Evolutionary conservation across 2,329 filamentous ascomycete genomes (phyloP).

Genomic region (Colletotrichum trifolii): DNA sequence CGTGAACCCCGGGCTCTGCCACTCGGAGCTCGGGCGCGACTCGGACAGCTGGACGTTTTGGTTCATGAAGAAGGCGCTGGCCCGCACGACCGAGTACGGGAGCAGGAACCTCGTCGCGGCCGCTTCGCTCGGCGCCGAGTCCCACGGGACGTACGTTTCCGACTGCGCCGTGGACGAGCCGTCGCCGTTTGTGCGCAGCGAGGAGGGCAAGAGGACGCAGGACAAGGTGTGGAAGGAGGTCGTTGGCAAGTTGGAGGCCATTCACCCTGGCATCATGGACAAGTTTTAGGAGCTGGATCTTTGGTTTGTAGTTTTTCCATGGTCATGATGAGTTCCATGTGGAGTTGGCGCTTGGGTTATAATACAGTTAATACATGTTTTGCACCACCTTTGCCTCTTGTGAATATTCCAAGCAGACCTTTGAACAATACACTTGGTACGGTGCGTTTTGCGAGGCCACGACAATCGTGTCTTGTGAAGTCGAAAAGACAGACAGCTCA

Average conservation of each 20-base stretch:
- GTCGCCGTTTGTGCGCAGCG: slow-evolving; percentile 50
- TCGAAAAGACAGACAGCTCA: no score
- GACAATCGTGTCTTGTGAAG: no score
- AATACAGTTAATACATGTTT: no score
- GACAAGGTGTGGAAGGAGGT: slow-evolving; percentile 57
- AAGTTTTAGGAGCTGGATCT: slow-evolving; percentile 9
- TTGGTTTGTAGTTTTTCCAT: no score
- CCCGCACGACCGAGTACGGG: slow-evolving; percentile 58
- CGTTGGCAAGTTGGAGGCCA: slow-evolving; percentile 51
- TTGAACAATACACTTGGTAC: no score
- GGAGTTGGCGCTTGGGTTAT: no score
- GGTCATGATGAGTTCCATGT: no score
- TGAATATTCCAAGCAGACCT: no score
- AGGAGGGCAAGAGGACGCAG: slow-evolving; percentile 50
- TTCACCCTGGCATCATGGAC: slow-evolving; percentile 48
- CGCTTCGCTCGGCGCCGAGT: slow-evolving; percentile 50
- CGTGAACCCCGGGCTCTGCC: slow-evolving; percentile 64
- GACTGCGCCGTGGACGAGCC: slow-evolving; percentile 45
- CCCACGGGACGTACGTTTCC: slow-evolving; percentile 59
- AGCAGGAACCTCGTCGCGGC: slow-evolving; percentile 55
- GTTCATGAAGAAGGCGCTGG: slow-evolving; percentile 49
- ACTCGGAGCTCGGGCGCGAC: slow-evolving; percentile 57
- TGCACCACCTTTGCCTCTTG: no score
- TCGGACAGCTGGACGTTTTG: slow-evolving; percentile 23
- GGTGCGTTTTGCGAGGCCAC: no score